Percentiles rank a stretch among this genome's conserved stretches.
phyloP scores from a whole-genome alignment of 2,329 filamentous ascomycete species.

The Paecilomyces formosus region DNA sequence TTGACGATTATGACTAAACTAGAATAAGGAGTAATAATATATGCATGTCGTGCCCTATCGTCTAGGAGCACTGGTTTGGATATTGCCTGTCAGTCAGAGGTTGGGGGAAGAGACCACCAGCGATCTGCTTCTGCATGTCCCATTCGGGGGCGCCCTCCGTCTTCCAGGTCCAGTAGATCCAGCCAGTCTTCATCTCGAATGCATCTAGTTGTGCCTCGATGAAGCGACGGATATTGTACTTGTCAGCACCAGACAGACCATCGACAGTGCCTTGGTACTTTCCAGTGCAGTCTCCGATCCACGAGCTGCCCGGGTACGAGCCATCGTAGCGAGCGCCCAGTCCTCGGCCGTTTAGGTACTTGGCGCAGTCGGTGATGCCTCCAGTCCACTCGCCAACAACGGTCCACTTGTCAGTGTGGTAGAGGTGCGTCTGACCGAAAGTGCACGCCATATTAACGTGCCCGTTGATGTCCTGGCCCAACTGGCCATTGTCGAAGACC shows the following conservation, averaged over 20 bases:
- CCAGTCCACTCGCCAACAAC: constrained; percentile 63
- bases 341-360: constrained; percentile 49
- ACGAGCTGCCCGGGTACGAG: constrained; percentile 39
- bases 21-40: background rate
- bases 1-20: background rate
- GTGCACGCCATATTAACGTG: constrained; percentile 53
- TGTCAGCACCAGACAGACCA: constrained; percentile 28
- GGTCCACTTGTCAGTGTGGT: constrained; percentile 56
- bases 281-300: constrained; percentile 48
- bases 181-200: constrained; percentile 35
- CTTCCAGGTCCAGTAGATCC: constrained; percentile 46
- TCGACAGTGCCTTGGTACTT: constrained; percentile 44
- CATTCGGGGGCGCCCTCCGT: constrained; percentile 43
- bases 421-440: constrained; percentile 41
- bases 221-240: constrained; percentile 32
- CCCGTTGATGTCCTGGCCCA: constrained; percentile 43
- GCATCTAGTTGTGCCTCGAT: constrained; percentile 41
- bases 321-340: constrained; percentile 54
- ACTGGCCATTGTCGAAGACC: constrained; percentile 48
- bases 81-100: constrained; percentile 26
- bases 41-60: background rate
- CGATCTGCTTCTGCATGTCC: constrained; percentile 39
- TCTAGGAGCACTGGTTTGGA: constrained; percentile 21
- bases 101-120: constrained; percentile 42
- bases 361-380: constrained; percentile 56